These are phyloP conservation scores for Calonectria honghensis DNA, from an alignment of 2,329 filamentous ascomycete genomes.

Conservation along the genomic window DNA sequence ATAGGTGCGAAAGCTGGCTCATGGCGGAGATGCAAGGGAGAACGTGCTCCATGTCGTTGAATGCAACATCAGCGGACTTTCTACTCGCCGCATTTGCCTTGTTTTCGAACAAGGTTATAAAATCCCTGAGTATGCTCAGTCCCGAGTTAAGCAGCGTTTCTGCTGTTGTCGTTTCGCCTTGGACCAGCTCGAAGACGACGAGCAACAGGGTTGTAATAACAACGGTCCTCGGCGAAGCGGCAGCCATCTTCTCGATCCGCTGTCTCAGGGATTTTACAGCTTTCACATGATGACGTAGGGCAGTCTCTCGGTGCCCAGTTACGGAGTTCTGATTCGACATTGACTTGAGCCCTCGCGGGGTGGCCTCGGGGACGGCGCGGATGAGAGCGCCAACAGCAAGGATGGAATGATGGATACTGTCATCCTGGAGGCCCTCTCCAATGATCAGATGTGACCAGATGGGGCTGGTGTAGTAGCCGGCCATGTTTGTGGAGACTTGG, in stretches of 20 bases:
- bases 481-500: constrained; percentile 22
- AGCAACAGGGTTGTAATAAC: constrained; percentile 14
- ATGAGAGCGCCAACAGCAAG: constrained; percentile 21
- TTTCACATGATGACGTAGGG: constrained; percentile 10
- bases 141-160: constrained; percentile 13
- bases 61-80: constrained; percentile 11
- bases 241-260: constrained; percentile 9
- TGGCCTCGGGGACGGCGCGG: constrained; percentile 5
- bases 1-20: constrained; percentile 13
- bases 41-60: constrained; percentile 23
- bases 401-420: constrained; percentile 20
- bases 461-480: constrained; percentile 20
- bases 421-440: constrained; percentile 17
- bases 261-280: constrained; percentile 13
- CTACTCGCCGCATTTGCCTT: not conserved
- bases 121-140: not conserved
- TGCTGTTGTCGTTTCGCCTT: constrained; percentile 11
- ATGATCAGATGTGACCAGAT: constrained; percentile 19
- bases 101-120: constrained; percentile 17
- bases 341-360: not conserved
- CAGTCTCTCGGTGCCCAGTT: constrained; percentile 15
- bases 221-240: not conserved
- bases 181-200: constrained; percentile 10
- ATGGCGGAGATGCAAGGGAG: constrained; percentile 17
- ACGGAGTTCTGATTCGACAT: not conserved